Evolutionary conservation across 306 rosid genomes (phyloP), one percentile per base, ranked within the genome.

Genomic region (Vachellia collinsii): DNA sequence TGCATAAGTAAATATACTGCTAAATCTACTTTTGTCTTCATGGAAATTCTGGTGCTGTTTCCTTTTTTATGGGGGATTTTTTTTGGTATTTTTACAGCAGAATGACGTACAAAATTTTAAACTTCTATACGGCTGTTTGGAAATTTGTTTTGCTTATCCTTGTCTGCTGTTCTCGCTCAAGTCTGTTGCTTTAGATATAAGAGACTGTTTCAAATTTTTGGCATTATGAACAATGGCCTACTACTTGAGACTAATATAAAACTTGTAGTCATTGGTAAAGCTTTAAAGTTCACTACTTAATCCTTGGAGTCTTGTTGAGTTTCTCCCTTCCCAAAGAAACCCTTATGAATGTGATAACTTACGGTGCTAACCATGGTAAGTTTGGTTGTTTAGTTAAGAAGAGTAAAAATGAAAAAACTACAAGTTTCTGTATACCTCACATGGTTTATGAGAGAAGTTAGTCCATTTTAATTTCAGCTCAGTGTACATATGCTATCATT

Each of bases 11-110:
- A 25, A 20, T 58, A 41, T 34, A 29, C 42, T 25, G 68, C 13
- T 82, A 36, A 70, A 75, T 79, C 1, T 53, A n/a, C 11, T 7
- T 74, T 70, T 50, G 5, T 61, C 79, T 73, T 83, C 59, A 80
- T 68, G 71, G 36, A 54, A 58, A 23, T 53, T 53, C 37, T 53
- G 7, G 7, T n/a, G 61, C 3, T 53, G 61, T n/a, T 17, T 53
- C 61, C 61, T 53, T 53, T n/a, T 7, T 3, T 23, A 29, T 17
- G 0, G 59, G 23, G 59, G 7, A 4, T 51, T 51, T 4, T 3
- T 3, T 3, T 44, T 13, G 14, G 50, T 44, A 44, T 44, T 44
- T 48, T 48, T 3, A 48, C 54, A 13, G n/a, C 54, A 46, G 1
- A 48, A 48, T 13, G 54, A 14, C 7, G 6, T 4, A 5, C 17